These are phyloP conservation scores for Draba incana DNA, from an alignment of 345 rosid genomes.

Conservation along the genomic window DNA sequence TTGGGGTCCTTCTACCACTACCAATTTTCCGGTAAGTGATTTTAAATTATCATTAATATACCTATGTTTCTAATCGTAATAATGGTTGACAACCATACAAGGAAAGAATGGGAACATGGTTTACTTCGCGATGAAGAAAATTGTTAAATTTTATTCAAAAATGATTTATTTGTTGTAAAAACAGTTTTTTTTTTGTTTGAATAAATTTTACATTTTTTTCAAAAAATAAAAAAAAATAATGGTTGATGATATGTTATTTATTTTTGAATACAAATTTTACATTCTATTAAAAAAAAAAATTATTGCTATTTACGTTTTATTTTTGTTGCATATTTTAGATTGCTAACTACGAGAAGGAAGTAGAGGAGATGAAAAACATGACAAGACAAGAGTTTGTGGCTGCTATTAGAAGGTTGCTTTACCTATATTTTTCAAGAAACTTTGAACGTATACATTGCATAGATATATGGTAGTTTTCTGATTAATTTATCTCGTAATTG, in stretches of 20 bases:
- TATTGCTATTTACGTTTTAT: neutral
- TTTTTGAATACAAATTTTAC: too few relatives aligned
- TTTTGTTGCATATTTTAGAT: conserved; percentile 50
- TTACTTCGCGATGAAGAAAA: too few relatives aligned
- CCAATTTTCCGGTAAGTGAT: conserved; percentile 77
- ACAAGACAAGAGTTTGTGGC: conserved; percentile 99
- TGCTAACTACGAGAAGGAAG: conserved; percentile 89
- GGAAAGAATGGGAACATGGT: too few relatives aligned
- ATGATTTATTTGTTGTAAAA: too few relatives aligned
- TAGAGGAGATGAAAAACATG: conserved; percentile 99
- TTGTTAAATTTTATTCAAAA: too few relatives aligned
- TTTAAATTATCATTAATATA: neutral
- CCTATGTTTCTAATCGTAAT: neutral
- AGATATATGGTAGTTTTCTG: neutral
- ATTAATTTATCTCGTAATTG: conserved; percentile 6
- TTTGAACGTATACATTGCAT: neutral
- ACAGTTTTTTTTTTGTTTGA: too few relatives aligned
- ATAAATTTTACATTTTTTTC: too few relatives aligned
- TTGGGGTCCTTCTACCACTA: conserved; percentile 98
- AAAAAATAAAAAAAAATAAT: too few relatives aligned
- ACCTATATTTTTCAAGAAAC: neutral
- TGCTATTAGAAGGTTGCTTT: conserved; percentile 76
- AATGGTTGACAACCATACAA: neutral
- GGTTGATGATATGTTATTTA: too few relatives aligned
- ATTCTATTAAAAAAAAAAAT: too few relatives aligned